Evolutionary conservation across 2,329 filamentous ascomycete genomes (phyloP), one percentile per base, ranked within the genome.

Genomic region (Thelonectria rubi): DNA sequence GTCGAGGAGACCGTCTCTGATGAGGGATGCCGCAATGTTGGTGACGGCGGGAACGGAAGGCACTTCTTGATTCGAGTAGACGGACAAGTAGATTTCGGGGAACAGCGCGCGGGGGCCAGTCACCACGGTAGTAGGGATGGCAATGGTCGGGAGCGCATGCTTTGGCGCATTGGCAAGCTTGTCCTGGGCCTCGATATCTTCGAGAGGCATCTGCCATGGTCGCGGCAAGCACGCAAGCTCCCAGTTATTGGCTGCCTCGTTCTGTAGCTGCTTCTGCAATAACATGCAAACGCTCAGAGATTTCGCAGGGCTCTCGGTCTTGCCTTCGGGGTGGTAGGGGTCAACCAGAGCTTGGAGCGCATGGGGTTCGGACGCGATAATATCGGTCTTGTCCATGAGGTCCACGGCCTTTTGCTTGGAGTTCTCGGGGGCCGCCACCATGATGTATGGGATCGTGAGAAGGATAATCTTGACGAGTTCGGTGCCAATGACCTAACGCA

Each of bases 391-490:
- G 67, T 96, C 92, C 75, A 99, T 88, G 55, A 98, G 82, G 48
- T 91, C 88, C 1, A 85, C 84, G 2, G 93, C 93, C 73, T 91
- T 91, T 66, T 91, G 84, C 69, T 90, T 87, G 72, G 91, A 89
- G 51, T 88, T 87, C 3, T 84, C 82, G 3, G 91, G 90, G 0
- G 89, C 86, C 3, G 91, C 88, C 10, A 89, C 87, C 84, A 97
- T 89, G 56, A 93, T 84, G 76, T 98, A 99, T 0, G 95, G 94
- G 60, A 99, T 91, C 0, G 94, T 97, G 50, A 97, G 87, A 46
- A 98, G 87, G 67, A 99, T 97, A 70, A 97, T 94, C 79, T 97
- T 98, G 76, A 97, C 93, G 34, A 99, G 86, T 79, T 98, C 95
- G 43, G 96, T 89, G 50, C 87, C 87, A 65, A 90, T 86, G 0